phyloP scores from a whole-genome alignment of 179 eudicot genomes.

The Corrigiola litoralis region DNA sequence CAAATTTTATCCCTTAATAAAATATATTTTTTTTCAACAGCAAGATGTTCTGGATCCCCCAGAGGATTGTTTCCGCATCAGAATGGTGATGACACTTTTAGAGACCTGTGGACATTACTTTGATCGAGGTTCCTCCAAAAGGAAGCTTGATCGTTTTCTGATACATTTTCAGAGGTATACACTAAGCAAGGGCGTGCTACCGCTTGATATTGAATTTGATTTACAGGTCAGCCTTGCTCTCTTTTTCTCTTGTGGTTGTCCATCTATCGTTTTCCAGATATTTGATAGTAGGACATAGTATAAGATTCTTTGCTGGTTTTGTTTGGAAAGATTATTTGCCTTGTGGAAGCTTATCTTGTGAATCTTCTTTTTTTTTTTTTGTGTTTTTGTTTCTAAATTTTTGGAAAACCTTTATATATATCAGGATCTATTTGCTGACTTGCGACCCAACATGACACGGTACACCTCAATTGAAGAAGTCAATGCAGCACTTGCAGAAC shows the following conservation, averaged over 20 bases:
- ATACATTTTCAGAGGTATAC: constrained; percentile 87
- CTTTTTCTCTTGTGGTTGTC: not conserved
- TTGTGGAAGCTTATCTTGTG: not conserved
- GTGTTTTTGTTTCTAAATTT: not conserved
- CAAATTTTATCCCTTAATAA: not conserved
- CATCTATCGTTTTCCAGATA: not conserved
- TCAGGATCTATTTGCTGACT: constrained; percentile 91
- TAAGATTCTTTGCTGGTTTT: not conserved
- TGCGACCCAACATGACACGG: constrained; percentile 88
- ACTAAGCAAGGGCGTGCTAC: constrained; percentile 74
- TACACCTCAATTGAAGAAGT: constrained; percentile 80
- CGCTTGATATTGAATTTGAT: constrained; percentile 96
- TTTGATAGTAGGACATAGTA: not conserved
- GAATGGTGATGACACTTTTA: constrained; percentile 85
- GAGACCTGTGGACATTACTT: constrained; percentile 98
- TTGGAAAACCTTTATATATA: constrained; percentile 8
- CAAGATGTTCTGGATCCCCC: constrained; percentile 93
- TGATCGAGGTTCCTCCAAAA: constrained; percentile 90
- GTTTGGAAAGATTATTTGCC: not conserved
- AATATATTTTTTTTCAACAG: constrained; percentile 29
- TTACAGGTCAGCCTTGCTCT: constrained; percentile 58
- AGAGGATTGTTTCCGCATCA: constrained; percentile 89
- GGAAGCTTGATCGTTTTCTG: constrained; percentile 86
- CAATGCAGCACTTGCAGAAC: constrained; percentile 64
- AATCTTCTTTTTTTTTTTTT: not conserved